Evolutionary conservation across 2,329 filamentous ascomycete species (phyloP), one percentile per base, ranked within the genome.

Genomic region (Penicillium digitatum): DNA sequence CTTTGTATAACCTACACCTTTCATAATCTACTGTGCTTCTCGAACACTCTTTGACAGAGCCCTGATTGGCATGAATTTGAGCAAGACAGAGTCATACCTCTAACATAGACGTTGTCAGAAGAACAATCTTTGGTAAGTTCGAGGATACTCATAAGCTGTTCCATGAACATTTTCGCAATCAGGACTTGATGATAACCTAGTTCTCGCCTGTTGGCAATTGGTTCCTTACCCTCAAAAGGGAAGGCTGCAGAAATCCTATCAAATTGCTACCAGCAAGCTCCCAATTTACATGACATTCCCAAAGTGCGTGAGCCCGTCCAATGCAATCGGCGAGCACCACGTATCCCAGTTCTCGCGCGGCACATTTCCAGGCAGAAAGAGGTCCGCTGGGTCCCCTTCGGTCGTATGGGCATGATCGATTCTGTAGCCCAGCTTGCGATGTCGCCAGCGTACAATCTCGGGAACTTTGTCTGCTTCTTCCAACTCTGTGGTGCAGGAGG

Each of bases 401-500:
- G 72, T 76, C 1, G 68, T 72, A 9, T 71, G 62, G 7, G 71
- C 71, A 27, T 74, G 69, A 3, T 71, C 67, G 31, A 75, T 68
- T 45, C 63, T 54, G 44, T 72, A 75, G 2, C 78, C 76, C 0
- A 76, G 72, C 44, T 71, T 65, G 55, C 70, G 69, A 51, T 76
- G 76, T 7, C 63, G 62, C 6, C 65, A 66, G 39, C 73, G 67
- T 34, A 72, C 79, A 43, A 71, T 62, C 7, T 70, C 66, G 11
- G 81, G 81, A 12, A 82, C 81, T 51, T 79, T 68, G 1, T 80
- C 79, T 2, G 79, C 79, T 3, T 76, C 78, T 66, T 88, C 86
- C 85, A 86, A 88, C 37, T 87, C 82, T 31, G 84, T 77, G 4
- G 81, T 80, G 59, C 80, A 76, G 0, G 84, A 84, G 2, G 81